Evolutionary conservation across 805 yeast species (phyloP).

Genomic region (Starmerella gropengiesseri): DNA sequence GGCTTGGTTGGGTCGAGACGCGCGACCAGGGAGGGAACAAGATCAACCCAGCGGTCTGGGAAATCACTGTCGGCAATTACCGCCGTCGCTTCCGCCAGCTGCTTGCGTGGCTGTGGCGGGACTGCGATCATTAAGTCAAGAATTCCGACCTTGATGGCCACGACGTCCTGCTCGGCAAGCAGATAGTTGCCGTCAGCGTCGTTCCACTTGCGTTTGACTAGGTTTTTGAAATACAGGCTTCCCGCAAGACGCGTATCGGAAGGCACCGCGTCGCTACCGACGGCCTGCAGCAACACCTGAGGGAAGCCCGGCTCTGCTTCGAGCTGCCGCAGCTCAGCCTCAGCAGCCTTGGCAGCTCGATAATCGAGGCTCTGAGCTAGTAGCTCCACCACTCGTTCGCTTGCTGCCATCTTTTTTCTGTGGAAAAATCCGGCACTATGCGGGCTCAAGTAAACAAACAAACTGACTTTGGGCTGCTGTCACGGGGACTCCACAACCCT

Average conservation of each 20-base stretch:
- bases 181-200: constrained; percentile 77
- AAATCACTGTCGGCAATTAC: constrained; percentile 92
- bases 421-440: not conserved
- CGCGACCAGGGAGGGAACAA: constrained; percentile 47
- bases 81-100: constrained; percentile 87
- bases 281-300: constrained; percentile 60
- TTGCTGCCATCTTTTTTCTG: constrained; percentile 8
- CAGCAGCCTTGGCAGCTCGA: constrained; percentile 33
- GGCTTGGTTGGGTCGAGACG: constrained; percentile 51
- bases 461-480: not conserved
- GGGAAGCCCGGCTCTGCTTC: constrained; percentile 70
- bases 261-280: constrained; percentile 49
- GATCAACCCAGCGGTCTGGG: constrained; percentile 76
- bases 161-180: constrained; percentile 50
- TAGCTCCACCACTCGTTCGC: constrained; percentile 24
- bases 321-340: constrained; percentile 46
- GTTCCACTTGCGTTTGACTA: constrained; percentile 75
- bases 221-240: constrained; percentile 80
- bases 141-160: constrained; percentile 61
- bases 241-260: constrained; percentile 68
- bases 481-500: constrained; percentile 6
- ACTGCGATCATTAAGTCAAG: constrained; percentile 74
- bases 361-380: constrained; percentile 25
- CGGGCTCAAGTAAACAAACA: constrained; percentile 7
- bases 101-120: constrained; percentile 64